Conservation (phyloP, 148 eudicot genomes). For the Tetragonia tetragonoides region DNA sequence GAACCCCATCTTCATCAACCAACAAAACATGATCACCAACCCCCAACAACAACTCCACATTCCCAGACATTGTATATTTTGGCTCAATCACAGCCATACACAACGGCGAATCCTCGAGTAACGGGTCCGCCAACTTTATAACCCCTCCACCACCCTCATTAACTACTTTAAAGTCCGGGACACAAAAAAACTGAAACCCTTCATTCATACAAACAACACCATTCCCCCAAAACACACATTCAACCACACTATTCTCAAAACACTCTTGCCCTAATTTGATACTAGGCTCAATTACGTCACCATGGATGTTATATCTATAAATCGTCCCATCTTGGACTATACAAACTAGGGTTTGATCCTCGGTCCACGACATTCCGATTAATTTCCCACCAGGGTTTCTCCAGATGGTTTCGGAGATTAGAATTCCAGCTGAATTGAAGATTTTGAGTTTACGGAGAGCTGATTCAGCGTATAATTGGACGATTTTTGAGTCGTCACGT, state of each 20-base stretch:
- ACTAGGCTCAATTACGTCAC: conserved; percentile 51
- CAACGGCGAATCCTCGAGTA: conserved; percentile 70
- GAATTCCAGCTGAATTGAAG: conserved; percentile 79
- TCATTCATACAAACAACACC: conserved; percentile 90
- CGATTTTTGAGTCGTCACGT: conserved; percentile 95
- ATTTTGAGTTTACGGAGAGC: conserved; percentile 88
- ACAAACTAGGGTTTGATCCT: conserved; percentile 71
- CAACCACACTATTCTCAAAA: conserved; percentile 81
- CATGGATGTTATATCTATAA: conserved; percentile 65
- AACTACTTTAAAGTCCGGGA: conserved; percentile 65
- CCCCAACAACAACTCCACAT: conserved; percentile 83
- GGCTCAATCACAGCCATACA: conserved; percentile 93
- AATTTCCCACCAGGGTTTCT: conserved; percentile 82
- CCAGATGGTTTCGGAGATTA: conserved; percentile 77
- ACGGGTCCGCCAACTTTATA: conserved; percentile 63
- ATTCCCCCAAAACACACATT: conserved; percentile 96
- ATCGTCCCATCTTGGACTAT: conserved; percentile 89
- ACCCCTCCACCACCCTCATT: conserved; percentile 30
- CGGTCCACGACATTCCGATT: conserved; percentile 84
- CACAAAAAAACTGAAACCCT: conserved; percentile 65
- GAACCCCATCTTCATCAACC: conserved; percentile 92
- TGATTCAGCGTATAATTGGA: conserved; percentile 90
- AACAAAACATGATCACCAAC: conserved; percentile 73
- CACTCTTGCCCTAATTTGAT: conserved; percentile 75
- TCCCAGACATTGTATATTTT: conserved; percentile 83